Evolutionary conservation across 2,329 filamentous ascomycete species (phyloP), one percentile per base, ranked within the genome.

Genomic region (Teratosphaeria pseudoeucalypti): DNA sequence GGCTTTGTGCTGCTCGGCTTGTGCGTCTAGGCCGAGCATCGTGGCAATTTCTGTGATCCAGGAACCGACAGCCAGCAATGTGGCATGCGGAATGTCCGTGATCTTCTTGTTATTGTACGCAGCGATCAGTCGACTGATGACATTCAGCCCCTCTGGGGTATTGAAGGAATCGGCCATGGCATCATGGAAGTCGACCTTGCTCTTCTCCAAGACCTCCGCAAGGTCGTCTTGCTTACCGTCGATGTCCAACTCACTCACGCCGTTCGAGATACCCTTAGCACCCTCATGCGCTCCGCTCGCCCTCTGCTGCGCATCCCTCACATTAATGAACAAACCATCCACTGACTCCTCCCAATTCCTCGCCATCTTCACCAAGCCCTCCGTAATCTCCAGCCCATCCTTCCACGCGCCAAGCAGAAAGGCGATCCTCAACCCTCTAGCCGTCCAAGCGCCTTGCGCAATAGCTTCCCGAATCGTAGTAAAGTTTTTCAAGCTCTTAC

Each of bases 401-500:
- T 90, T 89, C 92, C 92, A 97, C 55, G 84, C 85, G 53, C 92
- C 90, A 66, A 95, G 83, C 54, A 97, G 75, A 75, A 96, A 96
- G 16, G 94, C 87, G 57, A 95, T 88, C 54, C 92, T 84, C 76
- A 96, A 81, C 58, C 85, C 85, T 61, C 92, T 81, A 0, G 91
- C 80, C 0, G 89, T 94, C 79, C 90, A 96, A 55, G 85, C 82
- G 43, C 82, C 82, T 37, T 79, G 77, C 2, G 77, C 75, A 7
- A 97, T 77, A 0, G 92, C 91, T 72, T 95, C 89, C 34, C 90
- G 83, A 63, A 97, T 95, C 0, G 92, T 96, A 49, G 90, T 90
- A 74, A 96, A 96, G 73, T 96, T 97, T 78, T 97, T 96, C 60
- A 97, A 76, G 16, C 86, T 90, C 74, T 97, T 97, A 60, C 88